Evolutionary conservation across 345 rosid genomes (phyloP).

Genomic region (Eucalyptus polybractea): DNA sequence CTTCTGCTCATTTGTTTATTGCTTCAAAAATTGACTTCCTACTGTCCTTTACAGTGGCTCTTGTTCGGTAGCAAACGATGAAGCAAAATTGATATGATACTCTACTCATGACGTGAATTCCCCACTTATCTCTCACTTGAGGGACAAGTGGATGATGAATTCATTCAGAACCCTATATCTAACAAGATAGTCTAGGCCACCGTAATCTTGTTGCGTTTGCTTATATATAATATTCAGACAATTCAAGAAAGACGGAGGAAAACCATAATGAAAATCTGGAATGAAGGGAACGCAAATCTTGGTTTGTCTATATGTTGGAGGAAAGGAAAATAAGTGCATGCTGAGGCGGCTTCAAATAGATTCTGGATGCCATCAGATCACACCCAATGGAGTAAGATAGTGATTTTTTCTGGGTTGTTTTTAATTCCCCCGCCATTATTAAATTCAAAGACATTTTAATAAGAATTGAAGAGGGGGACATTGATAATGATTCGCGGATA

Average conservation of each 20-base stretch:
- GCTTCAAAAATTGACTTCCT: not conserved
- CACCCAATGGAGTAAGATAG: not conserved
- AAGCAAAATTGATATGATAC: not conserved
- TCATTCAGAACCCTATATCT: not conserved
- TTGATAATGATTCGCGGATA: not conserved
- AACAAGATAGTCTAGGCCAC: not conserved
- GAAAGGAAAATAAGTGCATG: not conserved
- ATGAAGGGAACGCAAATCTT: not conserved
- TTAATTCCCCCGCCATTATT: not conserved
- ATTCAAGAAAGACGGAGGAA: not conserved
- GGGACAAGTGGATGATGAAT: not conserved
- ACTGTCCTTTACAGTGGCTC: not conserved
- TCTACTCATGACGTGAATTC: not conserved
- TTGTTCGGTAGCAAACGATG: not conserved
- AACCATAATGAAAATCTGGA: not conserved
- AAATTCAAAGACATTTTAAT: not conserved
- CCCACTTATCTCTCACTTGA: not conserved
- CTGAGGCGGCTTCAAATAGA: not conserved
- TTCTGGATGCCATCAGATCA: not conserved
- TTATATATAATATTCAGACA: not conserved
- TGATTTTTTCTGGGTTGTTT: not conserved
- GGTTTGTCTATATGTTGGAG: not conserved
- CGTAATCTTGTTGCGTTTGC: not conserved
- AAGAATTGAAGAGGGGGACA: not conserved
- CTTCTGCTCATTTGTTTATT: not conserved